Evolutionary conservation across 805 yeast genomes (phyloP), one percentile per base, ranked within the genome.

Genomic region (Myxozyma mucilagina): DNA sequence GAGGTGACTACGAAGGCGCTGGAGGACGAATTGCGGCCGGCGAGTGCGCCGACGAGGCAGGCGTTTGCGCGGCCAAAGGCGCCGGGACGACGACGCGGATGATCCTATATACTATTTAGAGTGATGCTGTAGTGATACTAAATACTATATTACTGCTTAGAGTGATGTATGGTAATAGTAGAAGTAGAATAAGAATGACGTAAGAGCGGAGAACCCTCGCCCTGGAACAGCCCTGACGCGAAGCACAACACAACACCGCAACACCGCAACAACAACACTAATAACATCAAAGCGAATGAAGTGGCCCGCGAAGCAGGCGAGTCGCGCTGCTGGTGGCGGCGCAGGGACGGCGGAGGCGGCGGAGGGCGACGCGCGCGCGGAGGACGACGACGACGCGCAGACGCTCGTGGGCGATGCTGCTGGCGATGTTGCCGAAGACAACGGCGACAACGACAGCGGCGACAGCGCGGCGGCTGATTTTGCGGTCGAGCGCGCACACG

Each of bases 21-120:
- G 4, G 10, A 55, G 24, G 59, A 57, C 18, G 64, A 63, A 43
- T 55, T 63, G 49, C 60, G 62, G 18, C 70, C 58, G 9, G 56
- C 56, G 48, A 44, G 49, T 47, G 48, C 31, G 59, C 50, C 48
- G 48, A 36, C 53, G 16, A 54, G 35, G 50, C 42, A 34, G 9
- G 56, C 55, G 3, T 65, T 65, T 60, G 52, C 66, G 13, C 52
- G 68, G 20, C 68, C 68, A n/a, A 45, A 56, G 41, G 68, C 68
- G 32, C 68, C 68, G 29, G 66, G 66, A 16, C 56, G 68, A 11
- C 53, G 60, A 20, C 68, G 64, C 29, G 39, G 39, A 9, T 36
- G 39, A 13, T 13, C 9, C 39, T 9, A 36, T 10, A 10, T 9
- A 36, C n/a, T n/a, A n/a, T n/a, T 24, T 64, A 48, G 54, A 29